Evolutionary conservation across 495 filamentous ascomycete species (phyloP), one percentile per base, ranked within the genome.

Genomic region (Massariosphaeria phaeospora): DNA sequence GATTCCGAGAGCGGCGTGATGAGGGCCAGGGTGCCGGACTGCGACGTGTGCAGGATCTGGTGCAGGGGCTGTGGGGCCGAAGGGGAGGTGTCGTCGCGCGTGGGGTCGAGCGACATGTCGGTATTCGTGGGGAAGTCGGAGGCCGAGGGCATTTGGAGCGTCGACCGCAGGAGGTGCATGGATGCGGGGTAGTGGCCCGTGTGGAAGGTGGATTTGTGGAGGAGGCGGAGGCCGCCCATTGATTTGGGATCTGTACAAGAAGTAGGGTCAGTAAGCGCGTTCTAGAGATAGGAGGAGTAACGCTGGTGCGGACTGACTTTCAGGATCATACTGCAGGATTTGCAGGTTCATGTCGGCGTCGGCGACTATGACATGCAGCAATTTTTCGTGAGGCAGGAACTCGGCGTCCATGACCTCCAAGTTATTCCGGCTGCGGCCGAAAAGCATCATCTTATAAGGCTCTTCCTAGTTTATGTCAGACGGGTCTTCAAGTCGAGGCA

Each of bases 401-500:
- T 96, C 91, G 7, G 86, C 88, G 9, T 83, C 79, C 20, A 93
- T 68, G 11, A 93, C 83, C 67, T 94, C 88, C 50, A 96, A 71
- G 30, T 80, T 78, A 1, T 83, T 77, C 3, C 76, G 75, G 62
- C 84, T 84, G 68, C 96, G 96, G 38, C 90, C 89, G 65, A 97
- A 91, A n/a, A 95, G 75, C 12, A 84, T 84, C 83, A 98, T 90
- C 66, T 84, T 89, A 66, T 97, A 97, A 0, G 93, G 93, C 59
- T 96, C 91, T 69, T 95, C 83, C 74, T 80, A 44, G 34, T 33
- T n/a, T n/a, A n/a, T n/a, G n/a, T n/a, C n/a, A n/a, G n/a, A n/a
- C n/a, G n/a, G n/a, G n/a, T n/a, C n/a, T n/a, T n/a, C n/a, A n/a
- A n/a, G n/a, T n/a, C n/a, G n/a, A n/a, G n/a, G n/a, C n/a, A n/a